phyloP scores from a whole-genome alignment of 257 asterid species.

The Primulina huaijiensis region DNA sequence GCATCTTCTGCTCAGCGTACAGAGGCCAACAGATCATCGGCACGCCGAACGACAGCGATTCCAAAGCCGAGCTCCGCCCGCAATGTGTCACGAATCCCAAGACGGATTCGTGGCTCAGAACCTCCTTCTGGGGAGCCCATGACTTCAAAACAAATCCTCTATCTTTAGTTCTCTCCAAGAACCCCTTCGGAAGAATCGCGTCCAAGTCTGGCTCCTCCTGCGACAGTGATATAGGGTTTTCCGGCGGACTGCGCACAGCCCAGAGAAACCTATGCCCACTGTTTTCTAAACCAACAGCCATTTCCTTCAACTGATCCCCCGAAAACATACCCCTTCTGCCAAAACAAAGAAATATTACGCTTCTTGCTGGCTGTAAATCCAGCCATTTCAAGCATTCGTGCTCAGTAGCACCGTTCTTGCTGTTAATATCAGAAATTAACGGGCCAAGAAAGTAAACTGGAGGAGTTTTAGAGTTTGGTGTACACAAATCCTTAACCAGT shows the following conservation, averaged over 20 bases:
- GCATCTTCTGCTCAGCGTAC: conserved; percentile 40
- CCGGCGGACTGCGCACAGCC: conserved; percentile 47
- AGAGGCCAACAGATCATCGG: conserved; percentile 46
- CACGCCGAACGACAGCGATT: conserved; percentile 36
- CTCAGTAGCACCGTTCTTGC: neutral
- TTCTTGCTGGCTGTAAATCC: conserved; percentile 45
- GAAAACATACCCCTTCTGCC: conserved; percentile 51
- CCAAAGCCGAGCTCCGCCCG: conserved; percentile 43
- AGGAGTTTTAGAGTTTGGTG: conserved; percentile 41
- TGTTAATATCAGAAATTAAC: conserved; percentile 6
- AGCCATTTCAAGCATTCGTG: conserved; percentile 56
- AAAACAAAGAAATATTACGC: conserved; percentile 55
- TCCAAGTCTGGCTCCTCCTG: conserved; percentile 30
- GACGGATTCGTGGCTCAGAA: conserved; percentile 32
- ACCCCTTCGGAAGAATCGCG: conserved; percentile 30
- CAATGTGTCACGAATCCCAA: conserved; percentile 46
- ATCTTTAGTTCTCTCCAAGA: conserved; percentile 32
- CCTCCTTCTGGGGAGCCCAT: conserved; percentile 43
- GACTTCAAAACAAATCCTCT: conserved; percentile 34
- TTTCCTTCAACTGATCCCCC: conserved; percentile 39
- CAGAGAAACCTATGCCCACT: conserved; percentile 53
- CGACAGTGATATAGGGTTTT: conserved; percentile 11
- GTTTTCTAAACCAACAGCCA: conserved; percentile 53
- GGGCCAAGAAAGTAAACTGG: conserved; percentile 52
- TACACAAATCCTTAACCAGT: conserved; percentile 31